Conservation (phyloP, 2,329 filamentous ascomycete genomes). For the Aspergillus nomiae region DNA sequence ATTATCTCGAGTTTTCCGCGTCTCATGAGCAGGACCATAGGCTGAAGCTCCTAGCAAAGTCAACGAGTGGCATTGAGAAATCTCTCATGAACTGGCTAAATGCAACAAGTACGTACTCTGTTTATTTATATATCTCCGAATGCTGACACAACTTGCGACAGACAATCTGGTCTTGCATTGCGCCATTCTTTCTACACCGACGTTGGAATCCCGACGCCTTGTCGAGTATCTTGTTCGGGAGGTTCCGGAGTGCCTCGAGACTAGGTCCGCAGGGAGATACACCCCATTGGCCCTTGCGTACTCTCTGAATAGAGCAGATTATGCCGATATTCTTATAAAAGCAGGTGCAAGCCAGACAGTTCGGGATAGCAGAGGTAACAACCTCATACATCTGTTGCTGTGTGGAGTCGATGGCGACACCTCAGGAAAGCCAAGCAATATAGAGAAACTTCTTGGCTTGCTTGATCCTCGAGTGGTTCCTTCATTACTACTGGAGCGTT, state of each 20-base stretch:
- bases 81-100: conserved; percentile 33
- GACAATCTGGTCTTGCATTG: conserved; percentile 64
- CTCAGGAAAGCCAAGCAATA: conserved; percentile 36
- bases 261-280: conserved; percentile 47
- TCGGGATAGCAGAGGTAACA: conserved; percentile 63
- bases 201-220: conserved; percentile 52
- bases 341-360: conserved; percentile 70
- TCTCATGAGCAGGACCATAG: conserved; percentile 62
- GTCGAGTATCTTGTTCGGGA: conserved; percentile 67
- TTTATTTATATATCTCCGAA: background rate
- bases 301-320: conserved; percentile 38
- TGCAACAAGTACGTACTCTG: conserved; percentile 52
- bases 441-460: conserved; percentile 65
- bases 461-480: conserved; percentile 54
- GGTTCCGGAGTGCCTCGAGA: conserved; percentile 64
- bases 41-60: conserved; percentile 62
- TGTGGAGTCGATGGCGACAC: conserved; percentile 29
- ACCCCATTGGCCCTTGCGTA: conserved; percentile 73
- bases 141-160: conserved; percentile 10
- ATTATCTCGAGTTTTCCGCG: conserved; percentile 70
- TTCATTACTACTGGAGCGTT: conserved; percentile 35
- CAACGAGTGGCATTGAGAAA: conserved; percentile 23
- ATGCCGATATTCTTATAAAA: conserved; percentile 61
- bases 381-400: conserved; percentile 66
- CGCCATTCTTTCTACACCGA: conserved; percentile 55